Evolutionary conservation across 371 early-diverging fungal genomes (phyloP), one percentile per base, ranked within the genome.

Genomic region (Rhizomucor pusillus): DNA sequence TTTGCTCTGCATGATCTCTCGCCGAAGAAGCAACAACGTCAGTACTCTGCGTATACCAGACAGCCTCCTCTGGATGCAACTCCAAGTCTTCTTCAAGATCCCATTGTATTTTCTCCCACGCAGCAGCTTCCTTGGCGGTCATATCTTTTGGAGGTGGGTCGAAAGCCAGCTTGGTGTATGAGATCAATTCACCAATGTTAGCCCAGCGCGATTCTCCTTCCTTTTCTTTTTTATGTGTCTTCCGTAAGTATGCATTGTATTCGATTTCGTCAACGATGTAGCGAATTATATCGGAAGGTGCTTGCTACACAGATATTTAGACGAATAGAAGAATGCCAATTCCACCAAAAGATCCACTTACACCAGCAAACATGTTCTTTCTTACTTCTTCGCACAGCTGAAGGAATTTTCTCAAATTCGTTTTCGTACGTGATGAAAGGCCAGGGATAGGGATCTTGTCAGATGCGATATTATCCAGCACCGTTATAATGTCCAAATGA

Each of bases 101-200:
- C 7, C 3, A 29, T 3, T 7, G 29, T 29, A 29, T 5, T 29
- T 7, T 7, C 7, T 29, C 29, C 29, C 3, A 29, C 5, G 29
- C 29, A 29, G 29, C 7, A 7, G 29, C 29, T 29, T 29, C 29
- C 7, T 29, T 29, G 3, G 29, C 3, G 7, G 29, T 5, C 29
- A 7, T 29, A 29, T 29, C 29, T 29, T 29, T 29, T 7, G 29
- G 29, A 5, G 7, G 7, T 29, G 40, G 35, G 46, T 47, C 45
- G 29, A 60, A 63, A 10, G 25, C 37, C 16, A 20, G 39, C 50
- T 60, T 52, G 1, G 75, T 66, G 35, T 59, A 52, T 5, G 58
- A 51, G 18, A 72, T 47, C 51, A 76, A 44, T 56, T 76, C 70
- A 48, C 66, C 64, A 5, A 76, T 60, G 45, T 76, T 76, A 11